A percentile compares a stretch with the other conserved stretches of the same genome.
Conservation (phyloP, 768 basidiomycete genomes). For the Rhodotorula taiwanensis region DNA sequence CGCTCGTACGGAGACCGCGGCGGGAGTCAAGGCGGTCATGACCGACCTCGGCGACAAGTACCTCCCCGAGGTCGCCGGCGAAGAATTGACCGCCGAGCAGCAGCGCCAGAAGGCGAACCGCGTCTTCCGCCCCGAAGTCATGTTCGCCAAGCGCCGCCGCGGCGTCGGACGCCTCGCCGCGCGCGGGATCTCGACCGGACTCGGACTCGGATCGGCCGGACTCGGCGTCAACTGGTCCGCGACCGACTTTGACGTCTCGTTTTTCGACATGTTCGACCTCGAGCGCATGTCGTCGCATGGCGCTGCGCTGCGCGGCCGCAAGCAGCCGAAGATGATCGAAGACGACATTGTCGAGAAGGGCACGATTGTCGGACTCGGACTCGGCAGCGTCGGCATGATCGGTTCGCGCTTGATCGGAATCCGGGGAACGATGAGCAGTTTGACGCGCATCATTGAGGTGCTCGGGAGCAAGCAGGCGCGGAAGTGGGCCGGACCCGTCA, state of each 20-base stretch:
- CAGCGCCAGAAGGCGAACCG: conserved; percentile 50
- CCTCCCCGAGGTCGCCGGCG: conserved; percentile 48
- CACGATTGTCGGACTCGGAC: conserved; percentile 44
- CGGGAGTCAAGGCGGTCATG: conserved; percentile 44
- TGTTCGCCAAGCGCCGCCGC: conserved; percentile 65
- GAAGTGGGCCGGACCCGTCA: conserved; percentile 77
- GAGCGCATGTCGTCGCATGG: conserved; percentile 45
- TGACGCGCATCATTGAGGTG: conserved; percentile 67
- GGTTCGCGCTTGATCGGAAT: conserved; percentile 71
- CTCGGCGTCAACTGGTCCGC: conserved; percentile 21
- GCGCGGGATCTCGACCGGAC: conserved; percentile 68
- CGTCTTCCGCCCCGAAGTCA: conserved; percentile 93
- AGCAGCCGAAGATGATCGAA: conserved; percentile 42
- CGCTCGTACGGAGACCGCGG: conserved; percentile 43
- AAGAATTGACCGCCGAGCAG: conserved; percentile 48
- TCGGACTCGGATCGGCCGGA: conserved; percentile 70
- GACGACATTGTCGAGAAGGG: conserved; percentile 50
- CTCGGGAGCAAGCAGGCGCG: conserved; percentile 65
- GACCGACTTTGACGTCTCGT: conserved; percentile 42
- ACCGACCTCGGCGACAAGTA: conserved; percentile 61
- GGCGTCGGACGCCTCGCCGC: conserved; percentile 56
- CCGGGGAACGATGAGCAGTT: conserved; percentile 79
- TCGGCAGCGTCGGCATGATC: conserved; percentile 45
- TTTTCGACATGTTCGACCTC: conserved; percentile 61
- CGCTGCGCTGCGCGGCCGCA: conserved; percentile 35